Base-by-base conservation (phyloP, 1,284 basidiomycete genomes). In the Boletellus sp. region DNA sequence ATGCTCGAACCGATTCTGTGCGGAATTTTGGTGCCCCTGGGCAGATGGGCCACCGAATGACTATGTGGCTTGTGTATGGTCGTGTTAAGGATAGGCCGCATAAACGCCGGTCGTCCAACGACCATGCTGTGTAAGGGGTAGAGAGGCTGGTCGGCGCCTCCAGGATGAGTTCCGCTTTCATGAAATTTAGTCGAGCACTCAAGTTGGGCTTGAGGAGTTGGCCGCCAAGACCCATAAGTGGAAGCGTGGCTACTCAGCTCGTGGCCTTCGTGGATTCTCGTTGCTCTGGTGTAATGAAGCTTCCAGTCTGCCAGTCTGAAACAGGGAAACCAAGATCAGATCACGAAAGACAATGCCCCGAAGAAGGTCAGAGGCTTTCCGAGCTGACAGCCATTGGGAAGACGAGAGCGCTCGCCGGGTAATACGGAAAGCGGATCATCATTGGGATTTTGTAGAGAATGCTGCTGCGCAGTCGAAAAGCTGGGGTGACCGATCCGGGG, bases 51-150 rank as follows among this genome's bases (percentile, higher is more conserved):
- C 46, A 48, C 47, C 22, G 45, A 26, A 39, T 28, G 21, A 12
- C 19, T 26, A 6, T 16, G 42, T 6, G 33, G 35, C 11, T 12
- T 44, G 37, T 12, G 15, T 10, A 19, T 7, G 13, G 32, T 48
- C 18, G 47, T 36, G 51, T 8, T 21, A 5, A 21, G 22, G 8
- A 35, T 41, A 38, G 33, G 39, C 64, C 64, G 58, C 62, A 59
- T 30, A 66, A 65, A 61, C 55, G 32, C 65, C 64, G 30, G 37
- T 18, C 38, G 26, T 8, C 47, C 38, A 33, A 38, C 36, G 22
- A 21, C 21, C 26, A 19, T 35, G 22, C 44, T 42, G 26, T 47
- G 37, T 30, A 32, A 40, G 47, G 24, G 40, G 21, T 18, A 26
- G n/a, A 30, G 18, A 43, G 28, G 33, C 3, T 21, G 32, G 18